These are phyloP conservation scores for Coelastrella sp. DNA, from an alignment of 139 green algal species.

Conservation along the genomic window DNA sequence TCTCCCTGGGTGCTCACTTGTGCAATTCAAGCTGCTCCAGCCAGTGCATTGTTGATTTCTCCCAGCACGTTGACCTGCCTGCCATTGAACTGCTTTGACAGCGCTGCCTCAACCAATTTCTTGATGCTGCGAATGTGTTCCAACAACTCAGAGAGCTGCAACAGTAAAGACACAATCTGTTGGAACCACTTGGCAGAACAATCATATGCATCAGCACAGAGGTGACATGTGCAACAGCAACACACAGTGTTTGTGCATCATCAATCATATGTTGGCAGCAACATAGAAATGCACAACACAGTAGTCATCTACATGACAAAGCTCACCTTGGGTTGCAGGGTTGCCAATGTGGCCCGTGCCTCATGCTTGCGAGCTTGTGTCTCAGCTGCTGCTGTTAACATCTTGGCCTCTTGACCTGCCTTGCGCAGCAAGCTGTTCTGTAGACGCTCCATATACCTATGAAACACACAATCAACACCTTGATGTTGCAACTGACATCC, in stretches of 20 bases:
- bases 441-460: constrained; percentile 63
- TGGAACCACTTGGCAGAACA: neutral
- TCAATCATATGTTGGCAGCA: no score
- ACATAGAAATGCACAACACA: neutral
- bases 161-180: neutral
- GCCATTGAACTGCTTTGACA: constrained; percentile 50
- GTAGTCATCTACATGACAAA: no score
- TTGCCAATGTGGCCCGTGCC: constrained; percentile 47
- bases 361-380: constrained; percentile 50
- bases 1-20: no score
- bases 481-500: no score
- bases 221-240: no score
- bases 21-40: constrained; percentile 19
- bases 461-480: no score
- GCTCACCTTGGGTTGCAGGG: constrained; percentile 51
- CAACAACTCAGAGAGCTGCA: constrained; percentile 41
- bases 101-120: constrained; percentile 40
- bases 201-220: no score
- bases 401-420: constrained; percentile 62
- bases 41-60: constrained; percentile 65
- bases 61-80: constrained; percentile 61
- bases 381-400: constrained; percentile 59
- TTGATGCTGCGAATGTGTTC: constrained; percentile 50
- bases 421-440: constrained; percentile 59
- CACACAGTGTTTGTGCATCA: no score